Evolutionary conservation across 495 filamentous ascomycete species (phyloP), one percentile per base, ranked within the genome.

Genomic region (Geopyxis carbonaria): DNA sequence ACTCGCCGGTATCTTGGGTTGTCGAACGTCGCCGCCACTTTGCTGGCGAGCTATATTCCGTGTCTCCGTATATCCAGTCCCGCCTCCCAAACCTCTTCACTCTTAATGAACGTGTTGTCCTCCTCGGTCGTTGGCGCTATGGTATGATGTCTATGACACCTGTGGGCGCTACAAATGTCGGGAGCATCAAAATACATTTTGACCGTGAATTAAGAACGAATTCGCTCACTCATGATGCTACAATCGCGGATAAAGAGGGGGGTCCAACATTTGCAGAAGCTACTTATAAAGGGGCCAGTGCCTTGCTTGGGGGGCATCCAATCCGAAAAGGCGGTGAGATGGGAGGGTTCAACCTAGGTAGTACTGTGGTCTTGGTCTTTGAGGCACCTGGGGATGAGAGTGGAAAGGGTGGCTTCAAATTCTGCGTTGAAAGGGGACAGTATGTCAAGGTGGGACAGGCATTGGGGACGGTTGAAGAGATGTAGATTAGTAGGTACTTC

Each of bases 131-230:
- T 22, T 99, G 89, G 89, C 77, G 85, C 5, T 89, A 81, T 73
- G 89, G 89, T 9, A 94, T 99, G 69, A 95, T 95, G 64, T 80
- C 76, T 51, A 92, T 82, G 61, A 89, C 79, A 0, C 86, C 91
- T 13, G 87, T 99, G 22, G 89, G 89, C 43, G 89, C 89, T 9
- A 99, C 89, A n/a, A 99, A 99, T 53, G 89, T 99, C 32, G 89
- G 89, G 35, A 87, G 80, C 28, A 95, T 99, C 61, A 79, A 80
- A 58, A 75, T 99, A 62, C 93, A 99, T 61, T 99, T 99, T 56
- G 89, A 99, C 58, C 67, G 75, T 41, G 91, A 99, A 57, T 63
- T 99, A 39, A 73, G 85, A 38, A 99, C 89, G 22, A 99, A 99
- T 59, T 80, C 73, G 45, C 64, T 95, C 23, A 73, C 75, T 0